A percentile compares a stretch with the other conserved stretches of the same genome.
phyloP scores from a whole-genome alignment of 352 stramenopile genomes.

The Globisporangium nunn region DNA sequence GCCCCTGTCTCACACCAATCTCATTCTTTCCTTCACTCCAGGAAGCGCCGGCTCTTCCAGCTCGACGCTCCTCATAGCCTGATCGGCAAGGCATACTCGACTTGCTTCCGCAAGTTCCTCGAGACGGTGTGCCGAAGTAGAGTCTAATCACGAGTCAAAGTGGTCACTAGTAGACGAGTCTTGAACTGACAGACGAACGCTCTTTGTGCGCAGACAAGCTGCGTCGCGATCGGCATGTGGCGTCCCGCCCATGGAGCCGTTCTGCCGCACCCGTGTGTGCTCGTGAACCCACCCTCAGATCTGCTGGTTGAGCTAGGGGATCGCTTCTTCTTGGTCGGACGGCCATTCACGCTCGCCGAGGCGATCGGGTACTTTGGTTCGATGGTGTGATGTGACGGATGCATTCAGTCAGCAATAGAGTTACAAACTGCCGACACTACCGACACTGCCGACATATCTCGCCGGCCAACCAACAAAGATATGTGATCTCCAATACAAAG shows the following conservation, averaged over 20 bases:
- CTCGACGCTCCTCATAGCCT: conserved; percentile 45
- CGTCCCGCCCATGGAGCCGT: conserved; percentile 40
- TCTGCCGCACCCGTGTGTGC: conserved; percentile 61
- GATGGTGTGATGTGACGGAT: neutral
- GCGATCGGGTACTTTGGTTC: conserved; percentile 25
- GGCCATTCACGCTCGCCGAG: conserved; percentile 40
- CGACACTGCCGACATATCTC: too few relatives aligned
- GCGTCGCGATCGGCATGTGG: conserved; percentile 59
- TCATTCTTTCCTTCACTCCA: conserved; percentile 8
- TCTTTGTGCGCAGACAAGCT: conserved; percentile 27
- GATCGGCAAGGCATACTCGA: conserved; percentile 37
- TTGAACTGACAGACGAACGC: neutral
- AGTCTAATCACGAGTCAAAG: neutral
- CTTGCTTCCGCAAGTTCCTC: conserved; percentile 71
- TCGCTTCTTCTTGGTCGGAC: conserved; percentile 64
- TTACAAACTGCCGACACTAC: too few relatives aligned
- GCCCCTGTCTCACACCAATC: neutral
- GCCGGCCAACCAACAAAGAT: too few relatives aligned
- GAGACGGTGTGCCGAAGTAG: conserved; percentile 31
- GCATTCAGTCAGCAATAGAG: too few relatives aligned
- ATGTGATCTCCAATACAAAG: too few relatives aligned
- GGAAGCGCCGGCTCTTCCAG: conserved; percentile 61
- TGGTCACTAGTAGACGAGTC: neutral
- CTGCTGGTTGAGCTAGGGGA: conserved; percentile 51
- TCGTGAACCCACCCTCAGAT: conserved; percentile 47